Evolutionary conservation across 345 rosid species (phyloP), one percentile per base, ranked within the genome.

Genomic region (Cardamine resedifolia): DNA sequence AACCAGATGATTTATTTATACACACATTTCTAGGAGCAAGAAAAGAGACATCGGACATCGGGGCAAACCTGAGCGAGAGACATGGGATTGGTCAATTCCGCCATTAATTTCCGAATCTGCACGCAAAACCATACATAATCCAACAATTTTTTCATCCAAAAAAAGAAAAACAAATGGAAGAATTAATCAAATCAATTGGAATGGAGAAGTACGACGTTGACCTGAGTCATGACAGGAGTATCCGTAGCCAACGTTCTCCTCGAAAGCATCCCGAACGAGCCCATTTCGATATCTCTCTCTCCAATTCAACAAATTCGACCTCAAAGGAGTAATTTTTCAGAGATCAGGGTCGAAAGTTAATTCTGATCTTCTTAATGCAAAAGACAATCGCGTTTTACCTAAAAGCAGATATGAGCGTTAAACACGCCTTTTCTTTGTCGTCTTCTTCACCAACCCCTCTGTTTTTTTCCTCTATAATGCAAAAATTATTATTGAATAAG

Each of bases 1-100:
- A 21, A 12, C 4, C 10, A 47, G 61, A 63, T 51, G 68, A 63
- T 38, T 6, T 1, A 30, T 6, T 23, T 1, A n/a, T n/a, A 70
- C 44, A 72, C 76, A 27, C 52, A 61, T 38, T 31, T 72, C 49
- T 31, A 68, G 70, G 47, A 47, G 64, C 63, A 41, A 24, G 61
- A 64, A 67, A 23, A 19, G 43, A 38, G 33, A 28, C 31, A 28
- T 28, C 31, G 31, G 19, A 31, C 31, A 28, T 28, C 31, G 31
- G 19, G 33, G 14, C 74, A 80, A 78, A 95, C 97, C 98, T 95
- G 98, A 75, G 98, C 99, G 38, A 95, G 83, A 48, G 99, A 95
- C 81, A 88, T 30, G 31, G 85, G 86, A 85, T 86, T 78, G 48
- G 68, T 81, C 14, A 83, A 79, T 76, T 88, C 94, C 77, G 76